These are phyloP conservation scores for Curvularia hawaiiensis DNA, from an alignment of 2,329 filamentous ascomycete species.

Conservation along the genomic window DNA sequence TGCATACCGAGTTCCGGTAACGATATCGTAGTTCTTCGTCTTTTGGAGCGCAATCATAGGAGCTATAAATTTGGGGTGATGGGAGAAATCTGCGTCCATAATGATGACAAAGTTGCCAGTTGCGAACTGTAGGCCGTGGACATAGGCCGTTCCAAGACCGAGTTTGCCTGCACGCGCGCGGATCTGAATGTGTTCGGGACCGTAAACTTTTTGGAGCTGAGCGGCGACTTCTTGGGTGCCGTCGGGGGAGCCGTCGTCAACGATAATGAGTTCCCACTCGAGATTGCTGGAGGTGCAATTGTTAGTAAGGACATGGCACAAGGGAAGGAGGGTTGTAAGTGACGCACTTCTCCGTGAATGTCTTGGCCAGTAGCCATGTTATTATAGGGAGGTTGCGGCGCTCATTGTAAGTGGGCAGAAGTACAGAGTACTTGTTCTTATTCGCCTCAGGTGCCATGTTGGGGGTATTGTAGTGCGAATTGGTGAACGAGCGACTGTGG, in stretches of 20 bases:
- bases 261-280: conserved; percentile 96
- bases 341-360: conserved; percentile 82
- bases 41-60: conserved; percentile 87
- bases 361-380: conserved; percentile 89
- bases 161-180: conserved; percentile 93
- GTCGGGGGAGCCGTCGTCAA: conserved; percentile 97
- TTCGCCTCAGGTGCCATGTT: conserved; percentile 43
- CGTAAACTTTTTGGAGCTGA: conserved; percentile 88
- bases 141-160: conserved; percentile 94
- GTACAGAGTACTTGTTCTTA: conserved; percentile 90
- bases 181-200: conserved; percentile 74
- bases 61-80: conserved; percentile 99
- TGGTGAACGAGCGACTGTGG: conserved; percentile 39
- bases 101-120: conserved; percentile 97
- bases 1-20: conserved; percentile 94
- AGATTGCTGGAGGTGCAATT: conserved; percentile 66
- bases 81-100: conserved; percentile 99
- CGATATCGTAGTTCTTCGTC: conserved; percentile 85
- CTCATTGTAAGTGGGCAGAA: conserved; percentile 98
- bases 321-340: conserved; percentile 10
- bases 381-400: conserved; percentile 96
- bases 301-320: conserved; percentile 1
- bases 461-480: conserved; percentile 21
- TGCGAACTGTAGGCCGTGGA: conserved; percentile 88
- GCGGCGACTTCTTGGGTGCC: conserved; percentile 89